These are phyloP conservation scores for Pythium diclinum DNA, from an alignment of 352 stramenopile genomes.

Conservation along the genomic window DNA sequence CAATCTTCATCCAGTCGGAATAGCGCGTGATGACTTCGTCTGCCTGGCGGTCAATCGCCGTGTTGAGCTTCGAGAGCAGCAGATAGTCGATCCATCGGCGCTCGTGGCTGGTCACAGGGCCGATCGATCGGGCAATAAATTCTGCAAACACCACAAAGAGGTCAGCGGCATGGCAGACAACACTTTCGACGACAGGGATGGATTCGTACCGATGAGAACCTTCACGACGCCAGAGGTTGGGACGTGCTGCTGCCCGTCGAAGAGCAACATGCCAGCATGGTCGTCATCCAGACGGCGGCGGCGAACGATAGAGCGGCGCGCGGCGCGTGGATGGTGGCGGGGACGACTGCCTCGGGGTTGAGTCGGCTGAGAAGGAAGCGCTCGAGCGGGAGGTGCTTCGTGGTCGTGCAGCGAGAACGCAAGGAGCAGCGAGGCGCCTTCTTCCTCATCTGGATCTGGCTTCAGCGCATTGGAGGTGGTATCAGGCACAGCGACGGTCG, in stretches of 20 bases:
- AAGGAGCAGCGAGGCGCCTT: background rate
- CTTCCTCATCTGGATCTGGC: background rate
- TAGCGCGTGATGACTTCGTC: conserved; percentile 38
- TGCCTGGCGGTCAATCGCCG: conserved; percentile 34
- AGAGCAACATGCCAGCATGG: conserved; percentile 65
- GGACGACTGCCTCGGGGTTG: background rate
- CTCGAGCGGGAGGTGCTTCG: conserved; percentile 5
- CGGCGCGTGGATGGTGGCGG: conserved; percentile 6
- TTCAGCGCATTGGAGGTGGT: background rate
- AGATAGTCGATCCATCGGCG: conserved; percentile 45
- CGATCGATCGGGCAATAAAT: conserved; percentile 46
- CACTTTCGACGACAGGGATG: no score
- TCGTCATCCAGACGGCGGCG: conserved; percentile 45
- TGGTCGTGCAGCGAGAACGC: conserved; percentile 16
- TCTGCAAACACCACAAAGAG: no score
- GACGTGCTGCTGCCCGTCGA: conserved; percentile 53
- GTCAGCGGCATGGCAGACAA: no score
- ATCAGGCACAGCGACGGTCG: background rate
- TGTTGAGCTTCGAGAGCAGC: conserved; percentile 53
- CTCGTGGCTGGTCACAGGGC: conserved; percentile 27
- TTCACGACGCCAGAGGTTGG: conserved; percentile 46
- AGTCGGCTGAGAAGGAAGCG: background rate
- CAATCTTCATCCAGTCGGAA: conserved; percentile 82
- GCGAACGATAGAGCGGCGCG: conserved; percentile 12
- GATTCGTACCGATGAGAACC: conserved; percentile 51